Evolutionary conservation across 116 monocot genomes (phyloP).

Genomic region (Trichopus zeylanicus): DNA sequence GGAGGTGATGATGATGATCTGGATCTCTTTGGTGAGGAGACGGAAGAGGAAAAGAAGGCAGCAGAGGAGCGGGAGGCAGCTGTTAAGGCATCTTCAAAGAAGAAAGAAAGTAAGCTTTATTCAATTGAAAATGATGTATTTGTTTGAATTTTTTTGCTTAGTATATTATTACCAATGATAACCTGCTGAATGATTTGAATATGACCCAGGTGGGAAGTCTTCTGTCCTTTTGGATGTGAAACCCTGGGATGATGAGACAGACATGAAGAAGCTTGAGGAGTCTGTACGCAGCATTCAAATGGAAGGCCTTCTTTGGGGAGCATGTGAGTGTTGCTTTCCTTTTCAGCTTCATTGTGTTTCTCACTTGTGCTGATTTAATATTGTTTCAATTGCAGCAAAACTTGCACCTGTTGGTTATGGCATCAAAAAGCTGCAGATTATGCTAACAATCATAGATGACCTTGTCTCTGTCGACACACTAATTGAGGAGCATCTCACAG

Average conservation of each 20-base stretch:
- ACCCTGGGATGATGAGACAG: slow-evolving; percentile 97
- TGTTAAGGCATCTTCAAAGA: slow-evolving; percentile 72
- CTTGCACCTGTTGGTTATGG: slow-evolving; percentile 66
- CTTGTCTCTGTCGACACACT: slow-evolving; percentile 57
- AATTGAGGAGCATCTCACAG: slow-evolving; percentile 54
- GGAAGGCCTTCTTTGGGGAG: slow-evolving; percentile 59
- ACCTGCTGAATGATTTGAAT: not conserved
- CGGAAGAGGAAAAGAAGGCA: slow-evolving; percentile 91
- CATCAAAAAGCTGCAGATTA: slow-evolving; percentile 67
- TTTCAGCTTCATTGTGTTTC: not conserved
- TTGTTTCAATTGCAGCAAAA: slow-evolving; percentile 31
- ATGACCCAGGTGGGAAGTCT: slow-evolving; percentile 72
- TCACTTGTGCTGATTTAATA: not conserved
- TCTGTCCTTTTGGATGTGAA: slow-evolving; percentile 91
- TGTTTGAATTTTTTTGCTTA: not conserved
- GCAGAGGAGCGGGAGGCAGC: slow-evolving; percentile 67
- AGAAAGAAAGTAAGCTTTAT: slow-evolving; percentile 85
- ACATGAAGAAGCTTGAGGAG: slow-evolving; percentile 88
- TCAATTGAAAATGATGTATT: not conserved
- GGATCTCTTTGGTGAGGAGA: slow-evolving; percentile 96
- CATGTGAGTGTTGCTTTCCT: slow-evolving; percentile 18
- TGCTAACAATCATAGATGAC: slow-evolving; percentile 70
- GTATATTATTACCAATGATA: too few relatives aligned
- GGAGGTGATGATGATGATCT: slow-evolving; percentile 75
- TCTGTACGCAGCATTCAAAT: slow-evolving; percentile 43